A percentile compares a stretch with the other conserved stretches of the same genome.
Conservation (phyloP, 768 basidiomycete genomes). For the Tricholomella constricta region DNA sequence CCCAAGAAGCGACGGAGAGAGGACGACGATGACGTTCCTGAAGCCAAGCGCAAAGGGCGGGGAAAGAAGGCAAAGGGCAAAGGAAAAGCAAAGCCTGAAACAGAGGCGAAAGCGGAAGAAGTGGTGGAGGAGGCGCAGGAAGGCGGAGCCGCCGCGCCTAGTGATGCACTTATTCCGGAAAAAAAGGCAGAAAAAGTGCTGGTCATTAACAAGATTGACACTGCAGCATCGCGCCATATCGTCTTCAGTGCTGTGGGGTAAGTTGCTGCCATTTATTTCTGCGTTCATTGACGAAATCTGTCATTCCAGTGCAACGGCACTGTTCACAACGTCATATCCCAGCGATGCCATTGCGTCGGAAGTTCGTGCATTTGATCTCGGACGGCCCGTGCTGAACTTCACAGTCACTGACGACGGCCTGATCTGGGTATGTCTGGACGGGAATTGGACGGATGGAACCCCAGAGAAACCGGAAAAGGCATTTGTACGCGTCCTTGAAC, state of each 20-base stretch:
- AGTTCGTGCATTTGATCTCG: slow-evolving; percentile 22
- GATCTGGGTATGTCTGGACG: slow-evolving; percentile 27
- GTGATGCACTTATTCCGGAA: neutral
- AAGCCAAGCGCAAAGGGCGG: slow-evolving; percentile 20
- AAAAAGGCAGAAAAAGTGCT: slow-evolving; percentile 43
- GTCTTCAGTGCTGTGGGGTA: slow-evolving; percentile 79
- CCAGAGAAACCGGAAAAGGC: neutral
- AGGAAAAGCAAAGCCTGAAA: slow-evolving; percentile 20
- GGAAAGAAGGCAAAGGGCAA: slow-evolving; percentile 26
- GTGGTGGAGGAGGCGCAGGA: slow-evolving; percentile 7
- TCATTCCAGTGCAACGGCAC: slow-evolving; percentile 60
- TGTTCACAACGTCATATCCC: slow-evolving; percentile 52
- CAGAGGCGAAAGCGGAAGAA: slow-evolving; percentile 9
- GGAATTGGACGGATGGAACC: slow-evolving; percentile 20
- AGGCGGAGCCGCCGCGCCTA: neutral
- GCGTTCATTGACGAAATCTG: neutral
- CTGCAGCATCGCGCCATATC: slow-evolving; percentile 44
- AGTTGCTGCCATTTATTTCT: slow-evolving; percentile 19
- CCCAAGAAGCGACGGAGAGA: slow-evolving; percentile 37
- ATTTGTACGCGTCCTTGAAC: slow-evolving; percentile 26
- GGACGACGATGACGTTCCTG: slow-evolving; percentile 30
- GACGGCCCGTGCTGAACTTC: slow-evolving; percentile 23
- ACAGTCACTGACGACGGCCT: slow-evolving; percentile 17
- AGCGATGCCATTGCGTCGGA: slow-evolving; percentile 15
- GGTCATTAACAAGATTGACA: slow-evolving; percentile 58